Evolutionary conservation across 2,329 filamentous ascomycete species (phyloP).

Genomic region (Herpotrichia juniperi): DNA sequence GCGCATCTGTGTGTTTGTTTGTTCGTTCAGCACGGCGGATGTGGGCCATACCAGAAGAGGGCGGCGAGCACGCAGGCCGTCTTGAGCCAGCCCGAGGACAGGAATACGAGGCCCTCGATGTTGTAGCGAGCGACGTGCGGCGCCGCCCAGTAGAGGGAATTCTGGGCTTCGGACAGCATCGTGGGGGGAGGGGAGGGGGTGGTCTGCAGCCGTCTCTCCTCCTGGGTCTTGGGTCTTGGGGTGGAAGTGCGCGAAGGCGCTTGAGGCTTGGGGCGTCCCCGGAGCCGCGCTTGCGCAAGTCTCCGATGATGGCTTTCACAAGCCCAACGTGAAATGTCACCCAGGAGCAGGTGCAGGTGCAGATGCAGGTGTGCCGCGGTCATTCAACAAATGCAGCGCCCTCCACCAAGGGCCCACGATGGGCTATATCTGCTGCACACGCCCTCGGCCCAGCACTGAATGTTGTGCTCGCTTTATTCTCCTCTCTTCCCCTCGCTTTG

Average conservation of each 20-base stretch:
- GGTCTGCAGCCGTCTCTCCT: too few relatives aligned
- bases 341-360: too few relatives aligned
- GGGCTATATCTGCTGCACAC: neutral
- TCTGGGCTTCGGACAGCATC: slow-evolving; percentile 41
- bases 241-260: too few relatives aligned
- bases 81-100: slow-evolving; percentile 43
- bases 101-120: slow-evolving; percentile 41
- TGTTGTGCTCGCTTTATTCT: neutral
- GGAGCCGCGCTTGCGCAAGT: neutral
- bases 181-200: slow-evolving; percentile 15
- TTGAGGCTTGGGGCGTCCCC: neutral
- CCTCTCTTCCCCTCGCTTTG: neutral
- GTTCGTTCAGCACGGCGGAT: neutral
- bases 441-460: neutral
- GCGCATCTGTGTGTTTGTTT: neutral
- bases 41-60: slow-evolving; percentile 39
- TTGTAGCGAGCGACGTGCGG: slow-evolving; percentile 40
- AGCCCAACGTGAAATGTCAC: neutral
- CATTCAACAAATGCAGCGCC: neutral
- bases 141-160: slow-evolving; percentile 42
- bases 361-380: neutral
- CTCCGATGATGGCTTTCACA: neutral
- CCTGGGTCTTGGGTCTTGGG: neutral
- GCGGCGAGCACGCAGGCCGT: slow-evolving; percentile 42
- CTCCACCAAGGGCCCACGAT: neutral